These are phyloP conservation scores for Daldinia grandis DNA, from an alignment of 495 filamentous ascomycete species.

Conservation along the genomic window DNA sequence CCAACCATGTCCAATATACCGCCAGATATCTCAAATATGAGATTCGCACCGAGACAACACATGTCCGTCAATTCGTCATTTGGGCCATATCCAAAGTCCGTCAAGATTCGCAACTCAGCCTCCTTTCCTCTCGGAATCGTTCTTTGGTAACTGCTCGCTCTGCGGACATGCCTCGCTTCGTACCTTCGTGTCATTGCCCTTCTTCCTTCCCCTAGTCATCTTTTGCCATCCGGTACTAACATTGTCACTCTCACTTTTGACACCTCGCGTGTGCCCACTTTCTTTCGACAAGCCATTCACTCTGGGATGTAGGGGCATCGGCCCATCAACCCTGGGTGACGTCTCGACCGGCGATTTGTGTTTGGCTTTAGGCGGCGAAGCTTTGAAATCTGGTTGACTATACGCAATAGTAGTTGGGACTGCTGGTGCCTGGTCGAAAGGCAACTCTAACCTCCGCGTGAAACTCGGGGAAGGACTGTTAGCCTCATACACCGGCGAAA, in stretches of 20 bases:
- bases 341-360: conserved; percentile 35
- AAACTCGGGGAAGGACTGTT: conserved; percentile 60
- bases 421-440: conserved; percentile 32
- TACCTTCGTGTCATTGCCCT: conserved; percentile 51
- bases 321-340: conserved; percentile 33
- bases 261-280: conserved; percentile 57
- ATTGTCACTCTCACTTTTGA: conserved; percentile 59
- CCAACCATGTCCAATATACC: conserved; percentile 34
- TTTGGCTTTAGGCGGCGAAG: conserved; percentile 47
- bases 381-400: conserved; percentile 39
- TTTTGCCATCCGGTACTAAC: conserved; percentile 57
- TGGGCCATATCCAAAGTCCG: conserved; percentile 39
- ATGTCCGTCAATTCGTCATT: conserved; percentile 15
- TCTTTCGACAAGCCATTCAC: conserved; percentile 49
- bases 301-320: conserved; percentile 45
- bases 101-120: conserved; percentile 48
- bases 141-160: conserved; percentile 59
- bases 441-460: conserved; percentile 49
- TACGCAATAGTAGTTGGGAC: conserved; percentile 32
- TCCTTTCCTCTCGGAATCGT: conserved; percentile 62
- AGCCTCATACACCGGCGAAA: conserved; percentile 65
- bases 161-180: conserved; percentile 45
- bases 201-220: conserved; percentile 55
- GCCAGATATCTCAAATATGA: conserved; percentile 29
- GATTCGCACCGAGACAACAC: conserved; percentile 24